These are phyloP conservation scores for Pluteus cervinus DNA, from an alignment of 768 basidiomycete species.

Conservation along the genomic window DNA sequence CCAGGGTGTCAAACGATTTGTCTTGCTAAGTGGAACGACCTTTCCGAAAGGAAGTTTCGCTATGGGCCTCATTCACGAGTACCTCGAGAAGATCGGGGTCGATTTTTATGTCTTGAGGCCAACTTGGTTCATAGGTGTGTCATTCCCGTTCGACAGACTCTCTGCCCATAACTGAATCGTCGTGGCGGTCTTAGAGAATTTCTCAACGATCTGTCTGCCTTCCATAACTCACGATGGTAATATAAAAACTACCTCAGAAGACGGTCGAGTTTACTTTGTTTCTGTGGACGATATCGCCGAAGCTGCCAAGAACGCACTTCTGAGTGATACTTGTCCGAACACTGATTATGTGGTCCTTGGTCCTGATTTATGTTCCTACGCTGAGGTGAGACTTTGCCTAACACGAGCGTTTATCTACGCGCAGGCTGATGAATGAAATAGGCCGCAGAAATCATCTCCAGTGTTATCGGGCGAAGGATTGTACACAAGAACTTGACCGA, in stretches of 20 bases:
- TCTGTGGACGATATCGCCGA: conserved; percentile 23
- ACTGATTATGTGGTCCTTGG: too few species aligned
- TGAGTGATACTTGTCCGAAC: conserved; percentile 13
- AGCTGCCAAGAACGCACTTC: conserved; percentile 18
- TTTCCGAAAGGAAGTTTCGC: conserved; percentile 12
- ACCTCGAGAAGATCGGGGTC: conserved; percentile 16
- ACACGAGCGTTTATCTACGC: not conserved
- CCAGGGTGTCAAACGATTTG: conserved; percentile 26
- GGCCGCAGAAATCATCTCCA: conserved; percentile 19
- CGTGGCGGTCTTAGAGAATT: too few species aligned
- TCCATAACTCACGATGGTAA: too few species aligned
- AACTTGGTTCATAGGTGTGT: conserved; percentile 25
- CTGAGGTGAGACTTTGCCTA: conserved; percentile 7
- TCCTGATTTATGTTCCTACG: conserved; percentile 8
- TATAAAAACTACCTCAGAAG: conserved; percentile 12
- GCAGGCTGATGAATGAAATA: conserved; percentile 2
- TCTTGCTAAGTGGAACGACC: conserved; percentile 18
- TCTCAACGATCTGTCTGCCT: too few species aligned
- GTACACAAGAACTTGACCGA: conserved; percentile 14
- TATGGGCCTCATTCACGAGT: conserved; percentile 21
- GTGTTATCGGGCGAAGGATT: conserved; percentile 19
- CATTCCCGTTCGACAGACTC: conserved; percentile 15
- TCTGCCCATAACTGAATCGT: too few species aligned
- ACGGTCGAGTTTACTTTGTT: conserved; percentile 17
- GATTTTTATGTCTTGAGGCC: conserved; percentile 23